Percentiles rank a stretch among this genome's conserved stretches.
Evolutionary conservation across 257 asterid genomes (phyloP).

Genomic region (Capsicum pubescens): DNA sequence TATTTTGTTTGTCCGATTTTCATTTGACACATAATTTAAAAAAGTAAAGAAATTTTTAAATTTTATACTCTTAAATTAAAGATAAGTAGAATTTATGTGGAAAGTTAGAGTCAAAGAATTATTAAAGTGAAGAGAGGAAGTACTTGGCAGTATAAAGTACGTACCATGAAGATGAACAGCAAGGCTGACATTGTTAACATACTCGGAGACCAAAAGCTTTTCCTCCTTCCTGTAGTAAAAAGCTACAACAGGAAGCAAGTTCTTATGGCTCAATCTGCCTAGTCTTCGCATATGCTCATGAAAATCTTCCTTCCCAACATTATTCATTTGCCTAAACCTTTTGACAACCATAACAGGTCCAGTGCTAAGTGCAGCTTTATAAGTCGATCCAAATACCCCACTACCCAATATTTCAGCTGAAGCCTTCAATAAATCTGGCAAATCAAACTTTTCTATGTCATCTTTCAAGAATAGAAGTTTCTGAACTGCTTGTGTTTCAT

Average conservation of each 20-base stretch:
- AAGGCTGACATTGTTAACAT: slow-evolving; percentile 63
- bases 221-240: slow-evolving; percentile 89
- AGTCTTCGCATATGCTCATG: slow-evolving; percentile 87
- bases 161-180: slow-evolving; percentile 89
- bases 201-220: slow-evolving; percentile 75
- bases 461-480: slow-evolving; percentile 70
- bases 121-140: too few relatives aligned
- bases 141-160: neutral
- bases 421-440: slow-evolving; percentile 78
- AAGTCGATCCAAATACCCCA: slow-evolving; percentile 81
- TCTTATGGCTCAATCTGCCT: slow-evolving; percentile 69
- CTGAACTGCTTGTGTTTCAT: slow-evolving; percentile 37
- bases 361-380: slow-evolving; percentile 62
- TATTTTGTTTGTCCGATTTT: too few relatives aligned
- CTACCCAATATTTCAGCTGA: slow-evolving; percentile 93
- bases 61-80: too few relatives aligned
- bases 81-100: too few relatives aligned
- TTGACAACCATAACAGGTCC: slow-evolving; percentile 72
- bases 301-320: slow-evolving; percentile 74
- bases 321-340: slow-evolving; percentile 83
- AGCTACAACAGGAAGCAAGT: slow-evolving; percentile 72
- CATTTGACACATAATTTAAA: too few relatives aligned
- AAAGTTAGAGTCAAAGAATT: too few relatives aligned
- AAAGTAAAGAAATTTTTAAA: too few relatives aligned
- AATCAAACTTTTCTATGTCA: slow-evolving; percentile 60